These are phyloP conservation scores for Avena insularis DNA, from an alignment of 176 grass and related monocot genomes.

Conservation along the genomic window DNA sequence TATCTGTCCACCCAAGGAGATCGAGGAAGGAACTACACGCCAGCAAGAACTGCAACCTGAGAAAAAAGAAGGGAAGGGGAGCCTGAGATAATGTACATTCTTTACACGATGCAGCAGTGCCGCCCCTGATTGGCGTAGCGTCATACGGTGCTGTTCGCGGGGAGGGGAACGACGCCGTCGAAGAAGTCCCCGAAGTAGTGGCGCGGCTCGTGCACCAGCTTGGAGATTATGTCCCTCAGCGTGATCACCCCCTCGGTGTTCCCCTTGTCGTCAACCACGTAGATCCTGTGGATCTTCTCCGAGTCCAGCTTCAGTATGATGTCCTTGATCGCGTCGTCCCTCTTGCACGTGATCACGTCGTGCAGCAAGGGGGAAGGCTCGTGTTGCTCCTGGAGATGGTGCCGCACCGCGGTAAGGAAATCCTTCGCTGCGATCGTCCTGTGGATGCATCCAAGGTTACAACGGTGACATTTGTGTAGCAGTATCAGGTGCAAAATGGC, in stretches of 20 bases:
- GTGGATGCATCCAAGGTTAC: conserved; percentile 28
- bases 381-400: conserved; percentile 71
- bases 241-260: conserved; percentile 82
- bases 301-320: conserved; percentile 86
- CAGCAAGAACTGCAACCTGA: not conserved
- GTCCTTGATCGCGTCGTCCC: conserved; percentile 65
- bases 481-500: not conserved
- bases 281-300: conserved; percentile 87
- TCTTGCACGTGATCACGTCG: conserved; percentile 69
- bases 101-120: not conserved
- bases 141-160: conserved; percentile 81
- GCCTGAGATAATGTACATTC: conserved; percentile 38
- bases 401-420: conserved; percentile 73
- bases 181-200: conserved; percentile 99
- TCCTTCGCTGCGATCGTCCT: conserved; percentile 85
- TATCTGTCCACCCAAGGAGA: not conserved
- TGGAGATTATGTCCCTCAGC: conserved; percentile 96
- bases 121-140: not conserved
- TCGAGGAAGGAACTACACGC: not conserved
- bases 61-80: not conserved
- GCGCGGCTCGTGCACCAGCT: conserved; percentile 84
- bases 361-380: conserved; percentile 67
- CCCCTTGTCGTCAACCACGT: conserved; percentile 64
- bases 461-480: not conserved
- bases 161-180: conserved; percentile 81